Percentiles rank a stretch among this genome's conserved stretches.
These are phyloP conservation scores for Pyricularia sp. DNA, from an alignment of 2,329 filamentous ascomycete genomes.

Conservation along the genomic window DNA sequence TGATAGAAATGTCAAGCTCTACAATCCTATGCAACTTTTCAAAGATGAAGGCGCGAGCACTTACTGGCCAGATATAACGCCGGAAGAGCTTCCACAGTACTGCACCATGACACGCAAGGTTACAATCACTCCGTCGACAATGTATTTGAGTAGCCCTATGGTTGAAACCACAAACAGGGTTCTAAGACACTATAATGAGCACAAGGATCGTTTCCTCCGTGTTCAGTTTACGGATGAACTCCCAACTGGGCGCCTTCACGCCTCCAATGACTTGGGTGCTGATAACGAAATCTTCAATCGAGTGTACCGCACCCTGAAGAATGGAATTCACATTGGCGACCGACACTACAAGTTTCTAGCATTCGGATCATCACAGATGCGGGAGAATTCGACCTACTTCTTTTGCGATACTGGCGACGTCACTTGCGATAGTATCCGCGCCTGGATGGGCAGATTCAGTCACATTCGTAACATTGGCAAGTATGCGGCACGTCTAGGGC, in stretches of 20 bases:
- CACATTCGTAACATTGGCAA: constrained; percentile 82
- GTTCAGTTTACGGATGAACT: constrained; percentile 86
- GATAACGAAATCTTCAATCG: constrained; percentile 67
- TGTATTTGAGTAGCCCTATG: constrained; percentile 67
- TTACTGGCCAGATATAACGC: constrained; percentile 28
- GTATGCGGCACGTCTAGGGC: constrained; percentile 78
- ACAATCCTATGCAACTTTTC: constrained; percentile 67
- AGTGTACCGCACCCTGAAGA: constrained; percentile 58
- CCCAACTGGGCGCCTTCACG: constrained; percentile 48
- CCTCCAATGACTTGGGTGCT: constrained; percentile 38
- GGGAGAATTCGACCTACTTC: constrained; percentile 88
- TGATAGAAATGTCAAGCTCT: constrained; percentile 39
- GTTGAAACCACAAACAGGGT: constrained; percentile 86
- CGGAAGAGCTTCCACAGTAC: constrained; percentile 52
- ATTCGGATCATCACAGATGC: constrained; percentile 90
- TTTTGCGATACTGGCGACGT: constrained; percentile 63
- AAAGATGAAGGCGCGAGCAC: constrained; percentile 36
- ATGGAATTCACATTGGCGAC: constrained; percentile 76
- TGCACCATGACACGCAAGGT: constrained; percentile 61
- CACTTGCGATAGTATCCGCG: constrained; percentile 67
- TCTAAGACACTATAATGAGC: constrained; percentile 59
- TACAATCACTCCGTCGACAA: constrained; percentile 72
- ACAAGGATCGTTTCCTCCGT: constrained; percentile 72
- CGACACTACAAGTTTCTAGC: constrained; percentile 83
- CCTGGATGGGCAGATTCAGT: constrained; percentile 78